Evolutionary conservation across 73 alveolate species (phyloP).

Genomic region (Stentor roeselii): DNA sequence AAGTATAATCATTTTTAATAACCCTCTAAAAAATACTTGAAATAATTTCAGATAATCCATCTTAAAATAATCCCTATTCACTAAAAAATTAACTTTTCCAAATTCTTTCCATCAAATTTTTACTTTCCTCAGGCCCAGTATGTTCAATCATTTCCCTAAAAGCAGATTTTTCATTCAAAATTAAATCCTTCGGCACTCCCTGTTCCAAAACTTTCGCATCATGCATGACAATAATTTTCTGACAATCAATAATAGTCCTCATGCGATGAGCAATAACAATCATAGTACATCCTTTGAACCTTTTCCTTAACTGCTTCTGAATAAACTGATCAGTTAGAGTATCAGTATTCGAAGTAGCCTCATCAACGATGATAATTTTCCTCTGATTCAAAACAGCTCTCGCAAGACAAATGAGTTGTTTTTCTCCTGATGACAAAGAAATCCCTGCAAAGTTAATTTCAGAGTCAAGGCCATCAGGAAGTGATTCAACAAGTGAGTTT

Average conservation of each 20-base stretch:
- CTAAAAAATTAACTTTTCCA: too few relatives aligned
- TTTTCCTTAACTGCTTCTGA: slow-evolving; percentile 41
- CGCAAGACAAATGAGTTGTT: slow-evolving; percentile 58
- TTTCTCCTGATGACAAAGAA: slow-evolving; percentile 72
- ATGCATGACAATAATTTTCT: slow-evolving; percentile 58
- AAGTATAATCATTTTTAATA: too few relatives aligned
- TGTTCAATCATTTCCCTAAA: slow-evolving; percentile 41
- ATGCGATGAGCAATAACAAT: slow-evolving; percentile 67
- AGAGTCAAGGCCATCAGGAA: slow-evolving; percentile 39
- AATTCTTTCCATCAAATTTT: background rate
- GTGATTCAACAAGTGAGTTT: slow-evolving; percentile 32
- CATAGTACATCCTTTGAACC: slow-evolving; percentile 50
- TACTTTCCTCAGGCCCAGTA: background rate
- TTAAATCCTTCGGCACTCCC: slow-evolving; percentile 51
- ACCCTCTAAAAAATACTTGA: too few relatives aligned
- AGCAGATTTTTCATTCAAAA: slow-evolving; percentile 34
- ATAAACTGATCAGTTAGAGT: slow-evolving; percentile 72
- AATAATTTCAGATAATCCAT: too few relatives aligned
- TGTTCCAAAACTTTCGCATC: slow-evolving; percentile 52
- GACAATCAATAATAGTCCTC: slow-evolving; percentile 58
- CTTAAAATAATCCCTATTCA: too few relatives aligned
- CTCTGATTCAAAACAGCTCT: slow-evolving; percentile 63
- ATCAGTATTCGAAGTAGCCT: slow-evolving; percentile 72
- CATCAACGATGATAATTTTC: slow-evolving; percentile 65
- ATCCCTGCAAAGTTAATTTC: slow-evolving; percentile 62